Percentiles rank a stretch among this genome's conserved stretches.
These are phyloP conservation scores for Nannochloris sp. DNA, from an alignment of 139 green algal species.

Conservation along the genomic window DNA sequence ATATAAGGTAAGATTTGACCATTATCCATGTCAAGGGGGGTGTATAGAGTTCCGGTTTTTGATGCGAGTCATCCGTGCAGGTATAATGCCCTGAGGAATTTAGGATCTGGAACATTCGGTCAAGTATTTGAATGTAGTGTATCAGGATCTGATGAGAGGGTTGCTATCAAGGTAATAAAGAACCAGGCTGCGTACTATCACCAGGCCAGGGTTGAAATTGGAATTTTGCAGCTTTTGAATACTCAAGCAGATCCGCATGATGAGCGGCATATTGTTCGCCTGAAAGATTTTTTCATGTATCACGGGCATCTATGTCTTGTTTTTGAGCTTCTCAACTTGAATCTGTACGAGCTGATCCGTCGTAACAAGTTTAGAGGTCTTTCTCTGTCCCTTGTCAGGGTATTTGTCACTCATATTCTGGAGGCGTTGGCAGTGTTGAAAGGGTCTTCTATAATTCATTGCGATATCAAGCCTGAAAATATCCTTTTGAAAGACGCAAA, in stretches of 20 bases:
- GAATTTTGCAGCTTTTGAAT: constrained; percentile 90
- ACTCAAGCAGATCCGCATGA: constrained; percentile 65
- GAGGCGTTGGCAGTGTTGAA: constrained; percentile 71
- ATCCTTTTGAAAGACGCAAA: constrained; percentile 68
- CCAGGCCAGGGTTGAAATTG: constrained; percentile 76
- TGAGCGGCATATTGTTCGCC: constrained; percentile 83
- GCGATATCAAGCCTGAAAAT: constrained; percentile 99
- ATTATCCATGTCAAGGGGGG: too few relatives aligned
- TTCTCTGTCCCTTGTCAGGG: constrained; percentile 74
- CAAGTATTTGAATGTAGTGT: constrained; percentile 73
- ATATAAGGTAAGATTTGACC: constrained; percentile 7
- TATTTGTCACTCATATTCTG: constrained; percentile 79
- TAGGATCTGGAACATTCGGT: constrained; percentile 92
- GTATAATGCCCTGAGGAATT: constrained; percentile 66
- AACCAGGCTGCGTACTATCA: constrained; percentile 92
- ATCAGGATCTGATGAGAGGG: constrained; percentile 9
- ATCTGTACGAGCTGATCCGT: constrained; percentile 96
- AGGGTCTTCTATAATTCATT: constrained; percentile 89
- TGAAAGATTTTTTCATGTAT: constrained; percentile 89
- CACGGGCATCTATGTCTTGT: constrained; percentile 90
- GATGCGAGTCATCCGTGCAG: constrained; percentile 15
- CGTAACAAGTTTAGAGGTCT: constrained; percentile 89
- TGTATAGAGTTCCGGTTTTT: background rate
- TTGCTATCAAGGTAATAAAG: constrained; percentile 97
- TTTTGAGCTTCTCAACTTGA: constrained; percentile 94